Evolutionary conservation across 176 grass and related monocot species (phyloP).

Genomic region (Secale cereale): DNA sequence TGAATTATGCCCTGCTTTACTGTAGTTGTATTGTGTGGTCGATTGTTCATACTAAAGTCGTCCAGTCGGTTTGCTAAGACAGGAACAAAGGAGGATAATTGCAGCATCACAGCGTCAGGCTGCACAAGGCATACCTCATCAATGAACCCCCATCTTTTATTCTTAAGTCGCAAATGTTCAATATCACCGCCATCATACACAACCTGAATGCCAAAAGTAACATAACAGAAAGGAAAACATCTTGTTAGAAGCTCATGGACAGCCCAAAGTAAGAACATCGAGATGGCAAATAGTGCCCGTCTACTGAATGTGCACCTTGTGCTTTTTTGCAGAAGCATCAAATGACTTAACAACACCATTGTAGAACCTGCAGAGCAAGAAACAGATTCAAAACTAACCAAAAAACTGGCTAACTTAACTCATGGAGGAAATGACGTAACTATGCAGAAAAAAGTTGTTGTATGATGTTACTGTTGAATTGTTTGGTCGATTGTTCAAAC

Average conservation of each 20-base stretch:
- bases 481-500: too few species aligned
- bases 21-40: too few species aligned
- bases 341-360: slow-evolving; percentile 49
- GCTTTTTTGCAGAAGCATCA: slow-evolving; percentile 41
- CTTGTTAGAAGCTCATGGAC: not conserved
- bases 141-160: slow-evolving; percentile 65
- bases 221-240: not conserved
- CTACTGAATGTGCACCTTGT: slow-evolving; percentile 45
- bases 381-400: slow-evolving; percentile 24
- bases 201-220: slow-evolving; percentile 42
- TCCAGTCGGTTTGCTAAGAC: too few species aligned
- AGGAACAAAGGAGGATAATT: not conserved
- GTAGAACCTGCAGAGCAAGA: slow-evolving; percentile 69
- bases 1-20: too few species aligned
- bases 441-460: not conserved
- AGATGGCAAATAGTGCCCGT: not conserved
- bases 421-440: not conserved
- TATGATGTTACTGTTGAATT: too few species aligned
- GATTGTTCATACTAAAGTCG: too few species aligned
- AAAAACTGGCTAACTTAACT: slow-evolving; percentile 14
- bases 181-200: slow-evolving; percentile 81
- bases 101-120: not conserved
- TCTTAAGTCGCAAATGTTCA: slow-evolving; percentile 47
- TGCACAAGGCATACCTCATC: slow-evolving; percentile 35
- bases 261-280: not conserved